Conservation (phyloP, 352 stramenopile species). For the Aphanomyces cochlioides region DNA sequence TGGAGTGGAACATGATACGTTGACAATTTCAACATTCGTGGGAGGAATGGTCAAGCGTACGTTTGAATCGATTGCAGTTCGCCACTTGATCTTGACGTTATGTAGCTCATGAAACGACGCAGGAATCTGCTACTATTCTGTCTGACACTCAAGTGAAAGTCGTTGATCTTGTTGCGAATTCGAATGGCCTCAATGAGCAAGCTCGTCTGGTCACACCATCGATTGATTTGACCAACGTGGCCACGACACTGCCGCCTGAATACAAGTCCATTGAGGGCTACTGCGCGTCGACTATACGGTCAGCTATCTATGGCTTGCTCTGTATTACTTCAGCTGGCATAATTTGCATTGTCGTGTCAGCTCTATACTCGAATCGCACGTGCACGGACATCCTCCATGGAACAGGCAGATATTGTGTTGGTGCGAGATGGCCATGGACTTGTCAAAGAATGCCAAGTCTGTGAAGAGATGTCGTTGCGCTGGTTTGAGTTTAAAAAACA, state of each 20-base stretch:
- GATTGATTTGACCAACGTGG: neutral
- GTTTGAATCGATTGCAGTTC: no score
- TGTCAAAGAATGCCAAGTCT: slow-evolving; percentile 49
- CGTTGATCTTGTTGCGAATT: neutral
- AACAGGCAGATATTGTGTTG: slow-evolving; percentile 55
- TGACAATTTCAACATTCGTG: no score
- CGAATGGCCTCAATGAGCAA: neutral
- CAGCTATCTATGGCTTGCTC: slow-evolving; percentile 40
- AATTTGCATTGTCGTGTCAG: slow-evolving; percentile 42
- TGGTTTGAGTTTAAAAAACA: slow-evolving; percentile 74
- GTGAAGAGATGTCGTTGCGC: slow-evolving; percentile 30
- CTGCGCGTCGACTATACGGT: slow-evolving; percentile 37
- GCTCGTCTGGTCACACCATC: neutral
- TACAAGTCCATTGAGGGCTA: slow-evolving; percentile 44
- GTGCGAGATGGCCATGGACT: slow-evolving; percentile 44
- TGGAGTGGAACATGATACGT: no score
- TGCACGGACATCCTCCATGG: slow-evolving; percentile 38
- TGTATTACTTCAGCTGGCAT: slow-evolving; percentile 44
- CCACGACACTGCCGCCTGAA: slow-evolving; percentile 32
- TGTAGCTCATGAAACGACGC: no score
- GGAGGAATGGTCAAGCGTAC: no score
- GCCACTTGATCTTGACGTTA: no score
- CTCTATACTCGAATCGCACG: slow-evolving; percentile 55
- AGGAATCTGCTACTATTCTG: no score
- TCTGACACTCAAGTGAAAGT: neutral